phyloP scores from a whole-genome alignment of 768 basidiomycete genomes.

The Sporobolomyces pararoseus region DNA sequence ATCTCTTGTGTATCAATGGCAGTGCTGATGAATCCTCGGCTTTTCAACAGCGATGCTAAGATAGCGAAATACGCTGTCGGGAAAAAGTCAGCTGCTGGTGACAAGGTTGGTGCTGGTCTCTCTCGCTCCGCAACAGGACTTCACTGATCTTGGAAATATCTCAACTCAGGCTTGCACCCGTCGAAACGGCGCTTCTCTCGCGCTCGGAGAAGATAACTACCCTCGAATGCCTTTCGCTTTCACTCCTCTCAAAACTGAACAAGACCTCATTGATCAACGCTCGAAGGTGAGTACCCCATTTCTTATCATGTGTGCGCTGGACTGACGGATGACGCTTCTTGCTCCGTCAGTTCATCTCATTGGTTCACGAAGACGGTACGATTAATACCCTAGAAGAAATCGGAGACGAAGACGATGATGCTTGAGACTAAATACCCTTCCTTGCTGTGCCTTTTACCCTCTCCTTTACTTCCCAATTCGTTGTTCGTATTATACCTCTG shows the following conservation, averaged over 20 bases:
- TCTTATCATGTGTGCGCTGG: not conserved
- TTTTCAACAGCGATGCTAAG: slow-evolving; percentile 60
- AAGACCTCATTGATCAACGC: slow-evolving; percentile 64
- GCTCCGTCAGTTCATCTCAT: slow-evolving; percentile 43
- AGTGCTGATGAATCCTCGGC: not conserved
- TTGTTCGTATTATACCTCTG: not conserved
- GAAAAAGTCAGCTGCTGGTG: slow-evolving; percentile 86
- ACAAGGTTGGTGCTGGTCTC: too few relatives aligned
- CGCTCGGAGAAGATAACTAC: slow-evolving; percentile 55
- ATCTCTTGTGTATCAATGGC: not conserved
- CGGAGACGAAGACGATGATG: slow-evolving; percentile 13
- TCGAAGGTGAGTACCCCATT: slow-evolving; percentile 56
- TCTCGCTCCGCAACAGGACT: too few relatives aligned
- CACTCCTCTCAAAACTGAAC: slow-evolving; percentile 59
- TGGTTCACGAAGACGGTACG: slow-evolving; percentile 40
- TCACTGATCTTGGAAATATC: slow-evolving; percentile 50
- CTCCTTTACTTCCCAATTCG: not conserved
- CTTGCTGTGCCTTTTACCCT: not conserved
- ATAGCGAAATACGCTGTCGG: slow-evolving; percentile 77
- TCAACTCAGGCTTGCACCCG: slow-evolving; percentile 48
- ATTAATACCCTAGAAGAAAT: slow-evolving; percentile 28
- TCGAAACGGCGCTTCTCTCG: slow-evolving; percentile 50
- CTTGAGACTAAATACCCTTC: not conserved
- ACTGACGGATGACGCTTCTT: slow-evolving; percentile 56
- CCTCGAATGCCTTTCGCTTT: slow-evolving; percentile 67